Conservation (phyloP, 169 alveolate genomes). For the Eimeria zaria region DNA sequence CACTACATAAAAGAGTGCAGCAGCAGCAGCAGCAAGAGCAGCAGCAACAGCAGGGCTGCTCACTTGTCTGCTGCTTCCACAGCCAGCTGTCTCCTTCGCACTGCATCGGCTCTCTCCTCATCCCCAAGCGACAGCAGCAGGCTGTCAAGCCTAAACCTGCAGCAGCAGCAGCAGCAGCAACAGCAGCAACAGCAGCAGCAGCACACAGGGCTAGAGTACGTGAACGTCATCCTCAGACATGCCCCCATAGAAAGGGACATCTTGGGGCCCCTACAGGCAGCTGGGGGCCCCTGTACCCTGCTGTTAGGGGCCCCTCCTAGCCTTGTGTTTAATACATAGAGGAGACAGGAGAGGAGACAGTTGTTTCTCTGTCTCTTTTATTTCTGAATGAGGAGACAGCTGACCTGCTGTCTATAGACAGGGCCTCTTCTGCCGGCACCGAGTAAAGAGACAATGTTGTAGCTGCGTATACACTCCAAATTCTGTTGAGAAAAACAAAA, state of each 20-base stretch:
- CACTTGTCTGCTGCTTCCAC: constrained; percentile 13
- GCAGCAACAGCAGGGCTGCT: not conserved
- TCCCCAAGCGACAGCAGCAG: constrained; percentile 28
- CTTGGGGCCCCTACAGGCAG: not conserved
- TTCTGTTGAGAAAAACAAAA: not conserved
- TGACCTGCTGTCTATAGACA: constrained; percentile 47
- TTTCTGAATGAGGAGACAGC: not conserved
- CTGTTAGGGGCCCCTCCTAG: not conserved
- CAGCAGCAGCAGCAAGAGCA: not conserved
- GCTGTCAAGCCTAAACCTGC: constrained; percentile 39
- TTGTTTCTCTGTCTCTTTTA: no score
- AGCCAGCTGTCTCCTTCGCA: not conserved
- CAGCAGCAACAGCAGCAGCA: not conserved
- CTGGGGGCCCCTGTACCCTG: not conserved
- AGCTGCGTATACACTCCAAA: constrained; percentile 38
- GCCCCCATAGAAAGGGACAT: not conserved
- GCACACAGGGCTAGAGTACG: not conserved
- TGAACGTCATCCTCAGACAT: not conserved
- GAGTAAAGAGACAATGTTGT: not conserved
- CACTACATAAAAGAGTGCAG: not conserved
- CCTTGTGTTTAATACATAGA: not conserved
- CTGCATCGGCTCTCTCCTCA: not conserved
- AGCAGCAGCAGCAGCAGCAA: constrained; percentile 1
- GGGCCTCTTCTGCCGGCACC: constrained; percentile 44
- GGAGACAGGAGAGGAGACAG: not conserved